Evolutionary conservation across 345 rosid species (phyloP).

Genomic region (Psidium guajava): DNA sequence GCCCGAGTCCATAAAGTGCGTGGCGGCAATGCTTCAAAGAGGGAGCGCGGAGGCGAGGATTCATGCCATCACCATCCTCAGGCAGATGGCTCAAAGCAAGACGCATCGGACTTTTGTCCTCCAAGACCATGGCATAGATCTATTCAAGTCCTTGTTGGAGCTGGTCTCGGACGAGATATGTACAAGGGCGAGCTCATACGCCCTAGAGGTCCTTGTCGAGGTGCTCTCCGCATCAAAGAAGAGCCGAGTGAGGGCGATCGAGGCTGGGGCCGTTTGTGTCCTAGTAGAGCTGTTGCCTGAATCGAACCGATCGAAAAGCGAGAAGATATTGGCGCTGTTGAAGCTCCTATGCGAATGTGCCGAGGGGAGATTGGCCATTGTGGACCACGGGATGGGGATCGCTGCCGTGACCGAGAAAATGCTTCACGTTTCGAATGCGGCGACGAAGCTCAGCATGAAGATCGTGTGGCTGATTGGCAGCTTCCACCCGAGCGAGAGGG

Average conservation of each 20-base stretch:
- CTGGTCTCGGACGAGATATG: conserved; percentile 25
- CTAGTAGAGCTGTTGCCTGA: conserved; percentile 25
- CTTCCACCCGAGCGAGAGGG: conserved; percentile 10
- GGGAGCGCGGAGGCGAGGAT: conserved; percentile 24
- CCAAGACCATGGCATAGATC: conserved; percentile 17
- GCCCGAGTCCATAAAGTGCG: conserved; percentile 9
- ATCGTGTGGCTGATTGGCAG: conserved; percentile 18
- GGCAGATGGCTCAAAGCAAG: conserved; percentile 5
- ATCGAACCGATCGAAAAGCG: conserved; percentile 15
- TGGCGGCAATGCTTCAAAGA: conserved; percentile 15
- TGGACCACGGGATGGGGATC: conserved; percentile 20
- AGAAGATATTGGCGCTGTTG: conserved; percentile 14
- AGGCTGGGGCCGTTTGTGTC: conserved; percentile 17
- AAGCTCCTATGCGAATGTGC: conserved; percentile 22
- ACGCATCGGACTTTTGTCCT: not conserved
- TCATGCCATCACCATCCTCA: conserved; percentile 8
- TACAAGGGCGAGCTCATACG: conserved; percentile 20
- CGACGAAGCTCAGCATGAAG: conserved; percentile 21
- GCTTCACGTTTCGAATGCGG: not conserved
- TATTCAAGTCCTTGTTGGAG: conserved; percentile 23
- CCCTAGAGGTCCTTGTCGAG: conserved; percentile 17
- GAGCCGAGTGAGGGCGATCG: conserved; percentile 17
- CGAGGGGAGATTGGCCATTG: conserved; percentile 18
- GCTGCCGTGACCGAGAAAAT: conserved; percentile 21
- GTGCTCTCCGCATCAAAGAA: conserved; percentile 7